Evolutionary conservation across 2,329 filamentous ascomycete species (phyloP), one percentile per base, ranked within the genome.

Genomic region (Biscogniauxia marginata): DNA sequence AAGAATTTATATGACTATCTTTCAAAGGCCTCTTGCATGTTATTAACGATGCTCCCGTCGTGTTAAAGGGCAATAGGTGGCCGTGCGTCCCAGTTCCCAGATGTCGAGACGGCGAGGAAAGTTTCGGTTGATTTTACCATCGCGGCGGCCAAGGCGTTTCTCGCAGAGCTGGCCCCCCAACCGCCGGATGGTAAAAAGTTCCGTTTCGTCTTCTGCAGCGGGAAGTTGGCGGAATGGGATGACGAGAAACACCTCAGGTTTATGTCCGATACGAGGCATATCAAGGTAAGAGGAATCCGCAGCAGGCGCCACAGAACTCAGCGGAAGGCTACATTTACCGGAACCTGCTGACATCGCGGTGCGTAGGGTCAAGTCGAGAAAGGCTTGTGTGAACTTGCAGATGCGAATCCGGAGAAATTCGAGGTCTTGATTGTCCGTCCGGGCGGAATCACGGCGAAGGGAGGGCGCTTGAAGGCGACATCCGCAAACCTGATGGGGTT

Each of bases 41-140:
- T 50, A 30, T 47, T 43, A 16, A 23, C 4, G 18, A 30, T n/a
- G 46, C 46, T 59, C 23, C 39, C 44, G 49, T 11, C 11, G 23
- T 39, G 18, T 3, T 11, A 46, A 51, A 79, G 75, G 76, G 70
- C 73, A 9, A 72, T 78, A 54, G 74, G 75, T 34, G 72, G 71
- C 45, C 66, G 67, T 75, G 81, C 46, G 72, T 78, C 56, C 73
- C 77, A 73, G 24, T 76, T 81, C 61, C 80, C 73, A 21, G 73
- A 80, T 46, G 80, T 85, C 20, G 65, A 63, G 19, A 62, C 67
- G 25, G 71, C 69, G 21, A 70, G 69, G 53, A 77, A 78, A 34
- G 84, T 89, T 54, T 85, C 84, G 7, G 74, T 84, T 52, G 79
- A 84, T 57, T 87, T 84, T 65, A 77, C 86, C 1, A 65, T 88